Base-by-base conservation (phyloP, 805 yeast species). In the Cyberlindnera meyerae region DNA sequence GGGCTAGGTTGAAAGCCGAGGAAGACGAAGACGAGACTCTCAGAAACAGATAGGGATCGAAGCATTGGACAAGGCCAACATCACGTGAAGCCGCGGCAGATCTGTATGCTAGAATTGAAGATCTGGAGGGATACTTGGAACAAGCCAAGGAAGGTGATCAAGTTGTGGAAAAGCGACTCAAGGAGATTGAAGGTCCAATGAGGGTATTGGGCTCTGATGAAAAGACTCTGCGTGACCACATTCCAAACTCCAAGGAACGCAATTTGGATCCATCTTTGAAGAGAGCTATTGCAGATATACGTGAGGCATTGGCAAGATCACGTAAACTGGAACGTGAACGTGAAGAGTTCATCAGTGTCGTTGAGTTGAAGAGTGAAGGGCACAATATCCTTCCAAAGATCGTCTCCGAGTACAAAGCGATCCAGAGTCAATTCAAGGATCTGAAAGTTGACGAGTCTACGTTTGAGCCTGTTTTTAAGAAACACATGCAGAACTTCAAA, bases 121-220 rank as follows among this genome's bases (percentile, higher is more conserved):
- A 68, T 15, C 62, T 80, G 52, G 65, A 65, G 22, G 54, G 50
- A 3, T 80, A 78, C 49, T 54, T 82, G 13, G 47, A 51, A 1
- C 76, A 75, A 43, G 93, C 95, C 1, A 58, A 61, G 20, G 51
- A 61, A 4, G 83, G 93, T 8, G 95, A 88, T 56, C 56, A 56
- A 4, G 61, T 70, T 3, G 72, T 85, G 0, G 47, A 57, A 6
- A 54, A 59, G 4, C 71, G 73, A 32, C 73, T 76, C 44, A 45
- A 54, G 2, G 65, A 69, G n/a, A 63, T 83, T 32, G 71, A 68
- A 37, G 65, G 70, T 1, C 51, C 56, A 8, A 47, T 86, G 16
- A 60, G 55, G 27, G 56, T 71, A 5, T 70, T 68, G 40, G 63
- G 66, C 18, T 67, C 69, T 1, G 58, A 64, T 5, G 48, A 57